Evolutionary conservation across 139 green algal genomes (phyloP).

Genomic region (Marvania coccoides): DNA sequence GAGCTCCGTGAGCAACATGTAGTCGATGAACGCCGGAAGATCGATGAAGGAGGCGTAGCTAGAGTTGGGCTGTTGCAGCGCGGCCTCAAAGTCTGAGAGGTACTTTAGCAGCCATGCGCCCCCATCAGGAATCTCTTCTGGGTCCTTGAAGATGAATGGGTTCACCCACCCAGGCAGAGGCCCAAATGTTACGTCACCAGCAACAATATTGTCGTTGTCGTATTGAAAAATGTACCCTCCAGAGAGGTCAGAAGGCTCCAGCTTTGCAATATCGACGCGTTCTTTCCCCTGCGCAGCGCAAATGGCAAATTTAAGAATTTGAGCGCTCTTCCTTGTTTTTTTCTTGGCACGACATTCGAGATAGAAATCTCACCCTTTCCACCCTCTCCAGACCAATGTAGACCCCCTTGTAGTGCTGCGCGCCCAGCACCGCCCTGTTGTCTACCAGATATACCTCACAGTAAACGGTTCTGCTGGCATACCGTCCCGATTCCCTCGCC

Average conservation of each 20-base stretch:
- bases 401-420: slow-evolving; percentile 23
- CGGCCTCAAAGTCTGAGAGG: slow-evolving; percentile 15
- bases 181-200: slow-evolving; percentile 19
- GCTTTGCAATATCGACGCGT: slow-evolving; percentile 11
- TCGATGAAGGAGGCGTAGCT: slow-evolving; percentile 29
- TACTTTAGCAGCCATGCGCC: slow-evolving; percentile 5
- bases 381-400: slow-evolving; percentile 21
- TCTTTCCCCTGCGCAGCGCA: not conserved
- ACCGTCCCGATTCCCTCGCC: slow-evolving; percentile 19
- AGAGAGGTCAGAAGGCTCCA: slow-evolving; percentile 1
- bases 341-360: too few species aligned
- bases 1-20: slow-evolving; percentile 42
- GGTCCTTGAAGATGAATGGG: slow-evolving; percentile 17
- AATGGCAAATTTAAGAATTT: too few species aligned
- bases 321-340: too few species aligned
- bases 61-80: not conserved
- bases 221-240: slow-evolving; percentile 47
- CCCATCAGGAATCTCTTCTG: not conserved
- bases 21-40: slow-evolving; percentile 32
- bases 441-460: slow-evolving; percentile 38
- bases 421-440: not conserved
- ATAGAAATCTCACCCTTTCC: slow-evolving; percentile 7
- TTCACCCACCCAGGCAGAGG: slow-evolving; percentile 6
- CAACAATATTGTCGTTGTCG: slow-evolving; percentile 52
- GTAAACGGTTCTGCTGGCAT: slow-evolving; percentile 34